A percentile compares a stretch with the other conserved stretches of the same genome.
These are phyloP conservation scores for Knoxdaviesia capensis DNA, from an alignment of 2,329 filamentous ascomycete species.

Conservation along the genomic window DNA sequence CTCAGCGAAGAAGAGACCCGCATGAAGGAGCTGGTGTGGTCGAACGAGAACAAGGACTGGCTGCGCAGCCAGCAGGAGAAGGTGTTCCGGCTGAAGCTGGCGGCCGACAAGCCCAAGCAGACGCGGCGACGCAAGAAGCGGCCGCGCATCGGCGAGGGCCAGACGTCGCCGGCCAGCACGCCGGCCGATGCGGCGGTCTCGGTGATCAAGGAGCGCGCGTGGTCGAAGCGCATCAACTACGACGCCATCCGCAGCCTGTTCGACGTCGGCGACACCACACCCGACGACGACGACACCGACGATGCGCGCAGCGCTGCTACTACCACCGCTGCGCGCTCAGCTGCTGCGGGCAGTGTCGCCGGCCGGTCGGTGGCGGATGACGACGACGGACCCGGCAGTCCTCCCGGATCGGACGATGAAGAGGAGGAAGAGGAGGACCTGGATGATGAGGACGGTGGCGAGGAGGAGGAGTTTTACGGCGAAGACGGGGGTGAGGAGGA, in stretches of 20 bases:
- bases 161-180: conserved; percentile 43
- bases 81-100: conserved; percentile 51
- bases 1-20: conserved; percentile 53
- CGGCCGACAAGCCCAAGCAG: conserved; percentile 33
- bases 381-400: conserved; percentile 17
- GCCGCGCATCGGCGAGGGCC: conserved; percentile 42
- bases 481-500: conserved; percentile 11
- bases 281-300: conserved; percentile 11
- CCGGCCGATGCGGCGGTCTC: conserved; percentile 49
- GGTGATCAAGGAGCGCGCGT: conserved; percentile 46
- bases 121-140: conserved; percentile 33
- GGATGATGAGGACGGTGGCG: conserved; percentile 14
- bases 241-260: conserved; percentile 39
- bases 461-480: conserved; percentile 13
- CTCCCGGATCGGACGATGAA: conserved; percentile 15
- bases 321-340: conserved; percentile 17
- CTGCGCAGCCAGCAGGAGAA: conserved; percentile 73
- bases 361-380: conserved; percentile 14
- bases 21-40: conserved; percentile 84
- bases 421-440: conserved; percentile 15
- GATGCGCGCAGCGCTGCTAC: conserved; percentile 29
- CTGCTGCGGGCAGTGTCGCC: conserved; percentile 12
- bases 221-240: conserved; percentile 61
- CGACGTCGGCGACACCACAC: conserved; percentile 14
- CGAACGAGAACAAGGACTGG: conserved; percentile 88